Conservation (phyloP, 768 basidiomycete species). For the Lactarius deliciosus region DNA sequence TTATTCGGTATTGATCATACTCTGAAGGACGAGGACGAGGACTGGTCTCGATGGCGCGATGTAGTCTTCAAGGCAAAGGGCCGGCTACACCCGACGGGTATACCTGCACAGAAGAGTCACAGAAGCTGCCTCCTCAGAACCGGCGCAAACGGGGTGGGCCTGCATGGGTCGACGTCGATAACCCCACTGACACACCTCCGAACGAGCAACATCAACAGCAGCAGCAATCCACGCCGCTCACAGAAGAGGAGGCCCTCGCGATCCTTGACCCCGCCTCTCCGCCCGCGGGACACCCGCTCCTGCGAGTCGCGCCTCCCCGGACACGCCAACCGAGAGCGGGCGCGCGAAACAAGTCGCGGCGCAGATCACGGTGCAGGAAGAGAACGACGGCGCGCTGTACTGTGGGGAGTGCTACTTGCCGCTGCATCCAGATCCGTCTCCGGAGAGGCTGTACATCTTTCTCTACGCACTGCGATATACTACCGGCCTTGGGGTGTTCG, state of each 20-base stretch:
- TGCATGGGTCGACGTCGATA: constrained; percentile 21
- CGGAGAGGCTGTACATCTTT: constrained; percentile 92
- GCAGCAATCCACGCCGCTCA: constrained; percentile 40
- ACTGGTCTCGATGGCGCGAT: constrained; percentile 90
- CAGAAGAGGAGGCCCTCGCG: constrained; percentile 49
- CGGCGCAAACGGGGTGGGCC: constrained; percentile 59
- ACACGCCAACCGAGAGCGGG: constrained; percentile 37
- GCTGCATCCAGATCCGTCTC: constrained; percentile 88
- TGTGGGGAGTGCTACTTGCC: constrained; percentile 93
- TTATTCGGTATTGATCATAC: constrained; percentile 1
- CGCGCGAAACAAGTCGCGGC: constrained; percentile 27
- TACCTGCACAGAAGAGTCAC: constrained; percentile 44
- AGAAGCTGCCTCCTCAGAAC: constrained; percentile 61
- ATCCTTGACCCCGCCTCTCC: constrained; percentile 29
- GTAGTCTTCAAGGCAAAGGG: constrained; percentile 78
- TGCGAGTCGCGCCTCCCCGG: constrained; percentile 29
- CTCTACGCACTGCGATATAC: constrained; percentile 83
- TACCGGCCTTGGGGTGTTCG: constrained; percentile 76
- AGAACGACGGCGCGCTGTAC: constrained; percentile 47
- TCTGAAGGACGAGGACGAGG: constrained; percentile 78
- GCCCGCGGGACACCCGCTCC: constrained; percentile 15
- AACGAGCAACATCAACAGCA: not conserved
- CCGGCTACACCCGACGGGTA: constrained; percentile 43
- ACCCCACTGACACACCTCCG: not conserved
- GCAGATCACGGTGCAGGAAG: constrained; percentile 36